Percentiles rank a stretch among this genome's conserved stretches.
phyloP scores from a whole-genome alignment of 2,329 filamentous ascomycete species.

The Colletotrichum lupini region DNA sequence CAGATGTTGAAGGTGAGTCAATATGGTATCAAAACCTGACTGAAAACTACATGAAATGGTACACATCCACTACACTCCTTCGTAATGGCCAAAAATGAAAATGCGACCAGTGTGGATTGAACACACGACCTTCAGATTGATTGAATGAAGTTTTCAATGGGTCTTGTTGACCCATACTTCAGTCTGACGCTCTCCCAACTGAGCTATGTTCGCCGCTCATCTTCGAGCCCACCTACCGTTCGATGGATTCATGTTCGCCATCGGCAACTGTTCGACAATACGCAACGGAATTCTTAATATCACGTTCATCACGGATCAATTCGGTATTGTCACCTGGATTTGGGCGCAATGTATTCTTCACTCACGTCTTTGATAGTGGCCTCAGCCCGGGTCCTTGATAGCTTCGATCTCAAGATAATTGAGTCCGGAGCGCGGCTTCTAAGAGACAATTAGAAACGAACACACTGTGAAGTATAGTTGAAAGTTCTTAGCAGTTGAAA shows the following conservation, averaged over 20 bases:
- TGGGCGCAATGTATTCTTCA: neutral
- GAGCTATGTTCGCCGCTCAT: slow-evolving; percentile 31
- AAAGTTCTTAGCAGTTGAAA: too few species aligned
- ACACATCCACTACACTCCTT: too few species aligned
- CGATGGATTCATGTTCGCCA: neutral
- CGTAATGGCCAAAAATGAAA: slow-evolving; percentile 8
- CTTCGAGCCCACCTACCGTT: neutral
- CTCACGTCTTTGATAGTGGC: too few species aligned
- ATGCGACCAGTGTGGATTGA: slow-evolving; percentile 35
- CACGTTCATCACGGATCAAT: too few species aligned
- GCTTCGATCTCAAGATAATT: too few species aligned
- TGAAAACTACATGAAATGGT: too few species aligned
- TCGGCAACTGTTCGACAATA: neutral
- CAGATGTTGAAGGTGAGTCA: too few species aligned
- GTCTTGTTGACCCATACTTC: slow-evolving; percentile 15
- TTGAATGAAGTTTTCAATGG: slow-evolving; percentile 29
- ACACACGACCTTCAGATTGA: slow-evolving; percentile 34
- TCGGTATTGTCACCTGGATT: too few species aligned
- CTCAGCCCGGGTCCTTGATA: too few species aligned
- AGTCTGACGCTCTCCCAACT: slow-evolving; percentile 35
- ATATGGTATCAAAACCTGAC: too few species aligned
- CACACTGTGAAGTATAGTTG: too few species aligned
- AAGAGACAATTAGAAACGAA: accelerated
- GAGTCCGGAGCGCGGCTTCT: too few species aligned
- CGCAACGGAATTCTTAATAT: neutral